Conservation (phyloP, 1,284 basidiomycete genomes). For the Sanghuangporus sanghuang region DNA sequence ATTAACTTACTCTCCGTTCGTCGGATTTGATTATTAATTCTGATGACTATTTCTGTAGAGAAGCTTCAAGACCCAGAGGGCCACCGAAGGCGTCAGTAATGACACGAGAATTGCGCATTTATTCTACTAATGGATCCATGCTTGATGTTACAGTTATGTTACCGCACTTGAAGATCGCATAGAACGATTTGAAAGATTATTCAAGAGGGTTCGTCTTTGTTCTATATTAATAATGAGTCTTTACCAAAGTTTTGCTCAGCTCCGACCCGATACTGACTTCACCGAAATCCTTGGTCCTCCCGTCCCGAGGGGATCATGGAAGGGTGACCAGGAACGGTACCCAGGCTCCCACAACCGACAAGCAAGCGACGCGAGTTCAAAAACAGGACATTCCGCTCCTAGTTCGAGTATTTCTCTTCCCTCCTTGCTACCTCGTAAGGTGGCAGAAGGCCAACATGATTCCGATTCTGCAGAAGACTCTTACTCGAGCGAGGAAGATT, state of each 20-base stretch:
- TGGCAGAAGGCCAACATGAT: neutral
- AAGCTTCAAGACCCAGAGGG: conserved; percentile 74
- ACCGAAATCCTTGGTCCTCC: conserved; percentile 62
- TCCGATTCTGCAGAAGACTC: neutral
- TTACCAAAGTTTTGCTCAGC: conserved; percentile 33
- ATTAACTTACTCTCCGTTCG: neutral
- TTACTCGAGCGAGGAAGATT: neutral
- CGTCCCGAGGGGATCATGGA: conserved; percentile 71
- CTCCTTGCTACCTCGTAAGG: neutral
- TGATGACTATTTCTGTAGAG: conserved; percentile 35
- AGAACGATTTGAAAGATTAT: conserved; percentile 63
- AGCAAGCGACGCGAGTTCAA: conserved; percentile 22
- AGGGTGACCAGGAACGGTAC: conserved; percentile 30
- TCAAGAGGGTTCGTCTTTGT: conserved; percentile 52
- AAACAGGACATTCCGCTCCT: neutral
- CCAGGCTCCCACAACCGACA: conserved; percentile 8
- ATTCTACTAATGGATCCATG: conserved; percentile 14
- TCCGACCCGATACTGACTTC: conserved; percentile 66
- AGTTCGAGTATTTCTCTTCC: neutral
- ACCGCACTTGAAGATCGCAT: conserved; percentile 73
- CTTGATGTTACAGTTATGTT: conserved; percentile 50
- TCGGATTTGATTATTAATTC: neutral
- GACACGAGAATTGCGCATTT: neutral
- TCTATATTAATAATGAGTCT: conserved; percentile 10
- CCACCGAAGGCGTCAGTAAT: conserved; percentile 72